Conservation (phyloP, 2,329 filamentous ascomycete species). For the Dichotomopilus funicola region DNA sequence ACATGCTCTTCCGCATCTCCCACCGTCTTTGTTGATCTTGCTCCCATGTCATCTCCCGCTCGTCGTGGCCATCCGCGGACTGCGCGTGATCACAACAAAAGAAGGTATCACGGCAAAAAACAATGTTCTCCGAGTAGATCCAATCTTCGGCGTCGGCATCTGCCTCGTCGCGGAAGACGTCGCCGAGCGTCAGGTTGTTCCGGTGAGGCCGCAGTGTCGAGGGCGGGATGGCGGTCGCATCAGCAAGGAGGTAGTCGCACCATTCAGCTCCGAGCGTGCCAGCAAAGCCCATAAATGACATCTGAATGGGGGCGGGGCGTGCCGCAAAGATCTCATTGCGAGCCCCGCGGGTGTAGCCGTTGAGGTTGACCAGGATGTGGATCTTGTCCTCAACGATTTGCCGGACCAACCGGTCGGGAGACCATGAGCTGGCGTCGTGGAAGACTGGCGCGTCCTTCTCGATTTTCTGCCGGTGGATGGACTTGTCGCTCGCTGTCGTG, state of each 20-base stretch:
- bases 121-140: constrained; percentile 95
- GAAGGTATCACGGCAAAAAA: constrained; percentile 90
- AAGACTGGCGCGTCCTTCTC: constrained; percentile 89
- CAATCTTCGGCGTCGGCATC: constrained; percentile 68
- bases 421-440: constrained; percentile 79
- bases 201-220: constrained; percentile 75
- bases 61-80: constrained; percentile 64
- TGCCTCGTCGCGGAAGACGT: constrained; percentile 60
- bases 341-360: constrained; percentile 94
- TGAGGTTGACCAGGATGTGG: constrained; percentile 94
- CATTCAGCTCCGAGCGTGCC: constrained; percentile 94
- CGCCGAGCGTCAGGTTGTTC: constrained; percentile 66
- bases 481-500: constrained; percentile 85
- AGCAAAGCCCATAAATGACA: constrained; percentile 99
- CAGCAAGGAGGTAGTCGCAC: constrained; percentile 95
- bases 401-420: constrained; percentile 72
- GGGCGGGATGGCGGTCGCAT: constrained; percentile 76
- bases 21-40: constrained; percentile 77
- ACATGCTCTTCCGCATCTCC: constrained; percentile 89
- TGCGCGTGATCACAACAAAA: constrained; percentile 98
- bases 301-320: constrained; percentile 88
- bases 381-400: constrained; percentile 85
- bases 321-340: constrained; percentile 96
- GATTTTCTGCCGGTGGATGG: constrained; percentile 84
- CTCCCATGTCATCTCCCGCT: constrained; percentile 67